These are phyloP conservation scores for Aspergillus ustus DNA, from an alignment of 2,329 filamentous ascomycete species.

Conservation along the genomic window DNA sequence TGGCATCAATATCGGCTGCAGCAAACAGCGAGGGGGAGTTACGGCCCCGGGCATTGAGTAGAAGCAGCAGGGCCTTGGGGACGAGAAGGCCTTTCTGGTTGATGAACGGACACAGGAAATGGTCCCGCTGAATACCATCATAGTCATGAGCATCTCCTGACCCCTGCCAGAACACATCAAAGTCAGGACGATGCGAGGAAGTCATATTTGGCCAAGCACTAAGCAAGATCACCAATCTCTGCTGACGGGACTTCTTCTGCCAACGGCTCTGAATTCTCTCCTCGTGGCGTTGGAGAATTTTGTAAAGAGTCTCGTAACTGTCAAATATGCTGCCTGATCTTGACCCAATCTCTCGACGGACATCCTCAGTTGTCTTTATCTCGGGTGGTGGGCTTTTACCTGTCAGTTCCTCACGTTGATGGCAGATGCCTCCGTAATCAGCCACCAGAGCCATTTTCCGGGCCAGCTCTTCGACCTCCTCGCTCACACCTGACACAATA, in stretches of 20 bases:
- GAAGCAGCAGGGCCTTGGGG: slow-evolving; percentile 51
- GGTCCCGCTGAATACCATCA: slow-evolving; percentile 34
- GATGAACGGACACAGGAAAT: slow-evolving; percentile 59
- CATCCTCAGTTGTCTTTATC: background rate
- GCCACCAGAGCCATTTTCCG: too few relatives aligned
- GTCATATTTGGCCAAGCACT: slow-evolving; percentile 58
- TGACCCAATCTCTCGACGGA: background rate
- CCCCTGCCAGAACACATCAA: slow-evolving; percentile 35
- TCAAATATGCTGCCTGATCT: slow-evolving; percentile 36
- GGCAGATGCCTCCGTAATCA: too few relatives aligned
- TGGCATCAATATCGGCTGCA: slow-evolving; percentile 47
- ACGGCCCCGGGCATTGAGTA: slow-evolving; percentile 59
- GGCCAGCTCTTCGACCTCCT: too few relatives aligned
- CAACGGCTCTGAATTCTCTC: slow-evolving; percentile 58
- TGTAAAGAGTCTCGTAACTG: slow-evolving; percentile 41
- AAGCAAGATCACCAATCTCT: slow-evolving; percentile 54
- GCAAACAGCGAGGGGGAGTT: slow-evolving; percentile 55
- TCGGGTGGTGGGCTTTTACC: background rate
- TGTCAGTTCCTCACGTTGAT: too few relatives aligned
- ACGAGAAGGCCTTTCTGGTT: slow-evolving; percentile 61
- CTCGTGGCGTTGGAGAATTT: slow-evolving; percentile 57
- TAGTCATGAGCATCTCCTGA: slow-evolving; percentile 13
- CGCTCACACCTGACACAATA: too few relatives aligned
- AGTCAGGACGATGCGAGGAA: slow-evolving; percentile 57
- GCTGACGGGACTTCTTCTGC: slow-evolving; percentile 56